Evolutionary conservation across 2,329 filamentous ascomycete genomes (phyloP).

Genomic region (Xylariales sp.): DNA sequence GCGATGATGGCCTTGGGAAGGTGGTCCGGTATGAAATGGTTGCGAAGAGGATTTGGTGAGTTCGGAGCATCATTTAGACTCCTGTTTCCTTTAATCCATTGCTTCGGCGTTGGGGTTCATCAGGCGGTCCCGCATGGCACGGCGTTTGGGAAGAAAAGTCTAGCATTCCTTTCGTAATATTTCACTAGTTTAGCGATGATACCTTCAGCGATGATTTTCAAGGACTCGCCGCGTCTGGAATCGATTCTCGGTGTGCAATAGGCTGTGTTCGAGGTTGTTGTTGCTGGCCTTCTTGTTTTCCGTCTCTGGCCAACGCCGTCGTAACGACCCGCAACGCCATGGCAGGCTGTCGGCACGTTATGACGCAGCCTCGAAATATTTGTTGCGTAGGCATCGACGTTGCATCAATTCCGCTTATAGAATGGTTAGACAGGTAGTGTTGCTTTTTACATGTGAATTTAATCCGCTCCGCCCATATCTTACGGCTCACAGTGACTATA

Average conservation of each 20-base stretch:
- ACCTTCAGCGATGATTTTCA: background rate
- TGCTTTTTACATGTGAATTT: no score
- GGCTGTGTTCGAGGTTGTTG: no score
- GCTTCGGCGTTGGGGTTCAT: background rate
- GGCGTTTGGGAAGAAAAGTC: constrained; percentile 18
- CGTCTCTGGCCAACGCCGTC: no score
- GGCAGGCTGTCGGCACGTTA: no score
- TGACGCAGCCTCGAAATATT: no score
- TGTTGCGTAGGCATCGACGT: no score
- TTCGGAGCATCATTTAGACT: background rate
- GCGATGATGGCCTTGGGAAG: constrained; percentile 67
- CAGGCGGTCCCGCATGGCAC: constrained; percentile 24
- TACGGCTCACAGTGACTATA: no score
- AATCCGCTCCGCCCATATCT: no score
- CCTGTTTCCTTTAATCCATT: constrained; percentile 3
- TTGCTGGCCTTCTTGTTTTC: no score
- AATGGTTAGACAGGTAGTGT: no score
- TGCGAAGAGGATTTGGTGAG: constrained; percentile 93
- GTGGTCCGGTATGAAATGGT: constrained; percentile 89
- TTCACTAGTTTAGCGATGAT: background rate
- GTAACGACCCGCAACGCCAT: no score
- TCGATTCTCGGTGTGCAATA: background rate
- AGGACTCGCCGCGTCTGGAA: background rate
- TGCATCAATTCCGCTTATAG: no score
- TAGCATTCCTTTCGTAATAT: background rate